Conservation (phyloP, 805 yeast species). For the Torulaspora quercuum region DNA sequence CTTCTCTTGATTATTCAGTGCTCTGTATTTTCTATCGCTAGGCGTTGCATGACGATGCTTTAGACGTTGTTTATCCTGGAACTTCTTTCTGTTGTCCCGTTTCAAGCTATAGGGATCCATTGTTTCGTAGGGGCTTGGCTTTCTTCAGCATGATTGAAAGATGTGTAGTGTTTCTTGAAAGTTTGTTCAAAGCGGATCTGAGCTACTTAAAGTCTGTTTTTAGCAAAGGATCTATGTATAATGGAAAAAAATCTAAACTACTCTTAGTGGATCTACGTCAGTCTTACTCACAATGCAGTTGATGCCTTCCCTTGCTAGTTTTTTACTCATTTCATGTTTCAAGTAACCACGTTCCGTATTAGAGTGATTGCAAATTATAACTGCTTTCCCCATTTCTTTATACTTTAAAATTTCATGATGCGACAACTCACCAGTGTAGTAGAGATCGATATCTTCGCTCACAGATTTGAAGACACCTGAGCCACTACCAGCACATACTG, state of each 20-base stretch:
- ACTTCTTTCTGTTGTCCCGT: constrained; percentile 42
- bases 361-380: constrained; percentile 81
- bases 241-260: constrained; percentile 11
- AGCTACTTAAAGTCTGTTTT: no score
- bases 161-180: no score
- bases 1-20: constrained; percentile 21
- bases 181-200: no score
- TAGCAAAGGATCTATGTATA: no score
- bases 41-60: constrained; percentile 40
- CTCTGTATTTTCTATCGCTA: constrained; percentile 37
- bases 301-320: constrained; percentile 43
- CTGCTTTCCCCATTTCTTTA: constrained; percentile 66
- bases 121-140: neutral
- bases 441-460: constrained; percentile 59
- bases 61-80: constrained; percentile 40
- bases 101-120: constrained; percentile 36
- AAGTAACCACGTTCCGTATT: constrained; percentile 91
- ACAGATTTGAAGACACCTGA: constrained; percentile 58
- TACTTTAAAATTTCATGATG: constrained; percentile 84
- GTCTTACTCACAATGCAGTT: constrained; percentile 48
- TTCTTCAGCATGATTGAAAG: no score
- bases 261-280: constrained; percentile 63
- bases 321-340: constrained; percentile 46
- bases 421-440: constrained; percentile 87
- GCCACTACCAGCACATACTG: constrained; percentile 96